Evolutionary conservation across 1,284 basidiomycete species (phyloP).

Genomic region (Cutaneotrichosporon dermatis): DNA sequence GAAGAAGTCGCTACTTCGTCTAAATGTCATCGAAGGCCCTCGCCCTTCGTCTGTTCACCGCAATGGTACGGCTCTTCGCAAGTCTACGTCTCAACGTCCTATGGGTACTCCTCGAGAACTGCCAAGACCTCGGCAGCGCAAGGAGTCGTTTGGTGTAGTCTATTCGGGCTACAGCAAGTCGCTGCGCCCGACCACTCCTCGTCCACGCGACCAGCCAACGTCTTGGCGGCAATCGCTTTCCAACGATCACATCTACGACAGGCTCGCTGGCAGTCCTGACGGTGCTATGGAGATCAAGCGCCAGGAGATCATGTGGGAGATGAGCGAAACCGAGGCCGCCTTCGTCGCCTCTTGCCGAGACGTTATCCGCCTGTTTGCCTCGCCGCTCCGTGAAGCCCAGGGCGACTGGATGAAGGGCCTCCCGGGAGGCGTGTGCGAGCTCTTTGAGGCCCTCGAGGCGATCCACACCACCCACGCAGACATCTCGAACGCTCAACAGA

Average conservation of each 20-base stretch:
- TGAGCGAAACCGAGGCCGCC: conserved; percentile 62
- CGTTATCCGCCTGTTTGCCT: conserved; percentile 64
- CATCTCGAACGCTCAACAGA: conserved; percentile 56
- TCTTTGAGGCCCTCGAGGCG: conserved; percentile 81
- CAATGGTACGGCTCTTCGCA: conserved; percentile 6
- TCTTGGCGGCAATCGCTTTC: conserved; percentile 35
- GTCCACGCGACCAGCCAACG: not conserved
- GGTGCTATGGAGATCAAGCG: conserved; percentile 57
- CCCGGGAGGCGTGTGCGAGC: conserved; percentile 60
- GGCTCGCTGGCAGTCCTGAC: conserved; percentile 27
- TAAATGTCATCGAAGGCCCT: not conserved
- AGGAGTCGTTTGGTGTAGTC: conserved; percentile 36
- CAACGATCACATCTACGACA: conserved; percentile 22
- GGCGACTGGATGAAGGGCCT: conserved; percentile 73
- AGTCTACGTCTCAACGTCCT: conserved; percentile 3
- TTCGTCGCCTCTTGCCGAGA: conserved; percentile 64
- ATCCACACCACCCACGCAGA: conserved; percentile 70
- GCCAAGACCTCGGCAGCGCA: conserved; percentile 29
- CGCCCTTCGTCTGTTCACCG: conserved; percentile 1
- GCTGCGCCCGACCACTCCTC: conserved; percentile 12
- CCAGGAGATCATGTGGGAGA: conserved; percentile 64
- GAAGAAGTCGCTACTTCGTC: not conserved
- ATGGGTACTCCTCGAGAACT: conserved; percentile 24
- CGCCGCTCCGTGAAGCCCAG: conserved; percentile 59
- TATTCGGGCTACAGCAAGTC: conserved; percentile 38